Evolutionary conservation across 108 stramenopile genomes (phyloP), one percentile per base, ranked within the genome.

Genomic region (Nitzschia palea): DNA sequence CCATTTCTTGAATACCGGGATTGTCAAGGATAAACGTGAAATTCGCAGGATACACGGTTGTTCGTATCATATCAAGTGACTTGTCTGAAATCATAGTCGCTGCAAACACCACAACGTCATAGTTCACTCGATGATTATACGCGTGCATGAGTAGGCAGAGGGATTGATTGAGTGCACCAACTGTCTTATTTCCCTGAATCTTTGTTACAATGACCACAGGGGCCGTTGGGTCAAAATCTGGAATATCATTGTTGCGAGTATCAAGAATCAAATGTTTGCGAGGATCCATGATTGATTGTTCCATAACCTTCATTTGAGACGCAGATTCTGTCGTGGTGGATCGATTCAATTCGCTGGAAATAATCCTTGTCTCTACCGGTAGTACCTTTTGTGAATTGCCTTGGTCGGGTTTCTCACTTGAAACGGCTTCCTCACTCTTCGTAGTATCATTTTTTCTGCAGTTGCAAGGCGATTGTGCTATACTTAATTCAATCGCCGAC

Each of bases 191-290:
- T n/a, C 68, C 63, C 53, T 78, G 77, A 30, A 82, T 69, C 44
- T 82, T 82, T 28, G 77, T 82, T 3, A 36, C 81, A 68, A 79
- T 70, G 1, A 82, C 77, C 14, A 73, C 81, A 40, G 12, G 37
- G 12, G 12, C 6, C 12, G 12, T 40, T 40, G 37, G 6, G 37
- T 40, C 14, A 14, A 40, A 14, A 10, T 8, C 8, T 40, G 37
- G 37, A 40, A 40, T 40, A 14, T 40, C 37, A 14, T 14, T 40
- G 14, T 40, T 40, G 37, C 14, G 8, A 40, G 37, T 14, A 40
- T 40, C 37, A 8, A 40, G 14, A 10, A 40, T 40, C 14, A 40
- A 40, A 40, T 40, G 14, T 8, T 40, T 14, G 8, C 37, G 37
- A 10, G 37, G 37, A 40, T 40, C 14, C 37, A 40, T 10, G 14